Evolutionary conservation across 2,329 filamentous ascomycete species (phyloP), one percentile per base, ranked within the genome.

Genomic region (Fusarium albosuccineum): DNA sequence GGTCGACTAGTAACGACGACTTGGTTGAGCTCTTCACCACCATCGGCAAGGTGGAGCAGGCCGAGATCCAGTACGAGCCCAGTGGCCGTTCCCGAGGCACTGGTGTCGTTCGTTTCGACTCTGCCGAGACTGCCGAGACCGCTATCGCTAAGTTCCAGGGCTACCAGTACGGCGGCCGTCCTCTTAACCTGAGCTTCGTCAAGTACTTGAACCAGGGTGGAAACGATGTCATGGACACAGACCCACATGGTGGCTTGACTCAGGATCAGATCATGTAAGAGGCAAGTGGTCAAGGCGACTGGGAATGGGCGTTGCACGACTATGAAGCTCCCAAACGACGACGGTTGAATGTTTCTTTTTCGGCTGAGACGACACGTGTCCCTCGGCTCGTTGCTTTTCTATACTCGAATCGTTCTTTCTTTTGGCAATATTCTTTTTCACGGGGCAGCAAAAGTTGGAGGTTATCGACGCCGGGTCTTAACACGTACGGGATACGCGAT

Each of bases 1-100:
- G 96, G 96, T 98, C 96, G 29, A 99, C 96, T 14, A 97, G 94
- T 83, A 98, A 99, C 76, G 96, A 99, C 67, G 96, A 99, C 79
- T 85, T 99, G 27, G 89, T 98, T 59, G 96, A 99, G 78, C 87
- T 99, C 17, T 99, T 99, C 84, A 94, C 92, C 16, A 99, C 96
- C 10, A 99, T 99, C 75, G 96, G 96, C 68, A 97, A 97, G 79
- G 96, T 99, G 62, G 94, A 97, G 75, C 94, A 96, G 74, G 96
- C 96, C n/a, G 96, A 99, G 82, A 98, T 99, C 59, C 96, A 99
- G 81, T 98, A 99, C 76, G 96, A 99, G 79, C 92, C 93, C 5
- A 98, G 97, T 75, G 96, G 96, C 45, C 92, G 96, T 73, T 99
- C 96, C 62, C 92, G 94, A 68, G 96, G 96, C 68, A 96, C 92